phyloP scores from a whole-genome alignment of 148 eudicot species.

The Spergularia marina region DNA sequence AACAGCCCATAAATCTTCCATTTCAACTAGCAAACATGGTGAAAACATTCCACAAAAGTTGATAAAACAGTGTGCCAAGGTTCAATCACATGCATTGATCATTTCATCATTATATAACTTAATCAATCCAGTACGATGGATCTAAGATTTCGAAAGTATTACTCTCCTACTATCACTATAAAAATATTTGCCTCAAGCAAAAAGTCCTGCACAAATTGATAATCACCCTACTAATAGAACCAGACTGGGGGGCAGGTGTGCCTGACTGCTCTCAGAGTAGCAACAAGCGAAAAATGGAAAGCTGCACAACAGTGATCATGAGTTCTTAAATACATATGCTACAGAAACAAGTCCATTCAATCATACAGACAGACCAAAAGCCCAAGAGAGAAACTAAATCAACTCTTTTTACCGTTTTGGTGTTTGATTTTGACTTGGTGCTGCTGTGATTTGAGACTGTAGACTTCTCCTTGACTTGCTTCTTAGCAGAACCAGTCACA shows the following conservation, averaged over 20 bases:
- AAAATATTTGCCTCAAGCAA: neutral
- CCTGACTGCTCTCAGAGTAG: neutral
- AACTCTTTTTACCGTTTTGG: constrained; percentile 49
- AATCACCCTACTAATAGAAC: neutral
- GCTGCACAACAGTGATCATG: neutral
- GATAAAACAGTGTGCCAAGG: neutral
- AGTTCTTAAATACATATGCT: neutral
- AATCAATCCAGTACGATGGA: neutral
- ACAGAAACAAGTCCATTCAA: neutral
- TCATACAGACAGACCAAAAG: neutral
- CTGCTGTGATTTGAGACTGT: constrained; percentile 59
- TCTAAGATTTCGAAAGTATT: neutral
- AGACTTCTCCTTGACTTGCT: constrained; percentile 68
- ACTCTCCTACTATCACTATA: neutral
- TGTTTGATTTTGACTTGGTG: constrained; percentile 69
- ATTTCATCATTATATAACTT: neutral
- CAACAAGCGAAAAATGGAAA: neutral
- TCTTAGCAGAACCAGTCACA: constrained; percentile 75
- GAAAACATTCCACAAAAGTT: too few species aligned
- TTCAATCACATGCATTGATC: neutral
- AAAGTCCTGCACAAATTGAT: neutral
- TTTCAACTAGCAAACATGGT: too few species aligned
- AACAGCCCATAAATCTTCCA: too few species aligned
- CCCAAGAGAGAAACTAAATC: neutral
- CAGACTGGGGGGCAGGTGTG: neutral